phyloP scores from a whole-genome alignment of 345 rosid genomes.

The Fremontodendron californicum region DNA sequence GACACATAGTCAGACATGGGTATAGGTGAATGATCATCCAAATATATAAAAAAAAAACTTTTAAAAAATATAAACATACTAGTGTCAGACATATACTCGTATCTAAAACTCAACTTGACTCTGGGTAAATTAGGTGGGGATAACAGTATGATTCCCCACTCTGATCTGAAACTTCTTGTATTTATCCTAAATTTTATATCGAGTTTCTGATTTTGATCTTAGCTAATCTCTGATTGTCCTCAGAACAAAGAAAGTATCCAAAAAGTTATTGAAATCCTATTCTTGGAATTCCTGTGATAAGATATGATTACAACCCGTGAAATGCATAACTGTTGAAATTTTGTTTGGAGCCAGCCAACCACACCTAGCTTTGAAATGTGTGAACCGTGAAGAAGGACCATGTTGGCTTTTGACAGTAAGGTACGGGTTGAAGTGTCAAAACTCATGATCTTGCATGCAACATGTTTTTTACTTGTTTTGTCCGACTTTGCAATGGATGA shows the following conservation, averaged over 20 bases:
- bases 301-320: conserved; percentile 5
- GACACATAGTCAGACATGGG: no score
- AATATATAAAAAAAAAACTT: no score
- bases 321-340: background rate
- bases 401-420: background rate
- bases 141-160: no score
- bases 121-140: no score
- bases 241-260: background rate
- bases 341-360: background rate
- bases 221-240: background rate
- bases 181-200: background rate
- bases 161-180: background rate
- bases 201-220: background rate
- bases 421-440: background rate
- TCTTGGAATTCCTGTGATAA: background rate
- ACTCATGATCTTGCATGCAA: background rate
- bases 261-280: background rate
- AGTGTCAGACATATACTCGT: no score
- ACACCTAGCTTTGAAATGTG: background rate
- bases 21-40: no score
- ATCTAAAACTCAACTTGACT: no score
- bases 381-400: background rate
- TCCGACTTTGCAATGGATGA: background rate
- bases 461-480: background rate
- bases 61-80: no score